Base-by-base conservation (phyloP, 2,329 filamentous ascomycete genomes). In the Exophiala spinifera region DNA sequence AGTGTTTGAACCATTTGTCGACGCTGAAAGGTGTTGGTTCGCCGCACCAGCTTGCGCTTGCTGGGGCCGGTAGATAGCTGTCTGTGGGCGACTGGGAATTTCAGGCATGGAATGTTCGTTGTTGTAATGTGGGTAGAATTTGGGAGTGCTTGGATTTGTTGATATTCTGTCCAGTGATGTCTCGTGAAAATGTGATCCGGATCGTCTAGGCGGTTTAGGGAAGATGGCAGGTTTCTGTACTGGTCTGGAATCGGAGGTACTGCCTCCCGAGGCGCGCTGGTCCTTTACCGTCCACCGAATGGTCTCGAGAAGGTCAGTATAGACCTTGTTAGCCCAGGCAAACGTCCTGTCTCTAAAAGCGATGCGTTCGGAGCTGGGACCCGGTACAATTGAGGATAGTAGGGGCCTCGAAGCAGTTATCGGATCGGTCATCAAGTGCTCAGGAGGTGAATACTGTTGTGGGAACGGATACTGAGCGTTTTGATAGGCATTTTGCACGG, bases 241-340 rank as follows among this genome's bases (percentile, higher is more conserved):
- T 13, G 73, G 65, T 36, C 75, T 74, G 19, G 73, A 70, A 20
- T 71, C 72, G 51, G 72, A 7, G 51, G 60, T 67, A 55, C 61
- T 64, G 57, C 75, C 84, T 15, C 51, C 46, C 28, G 23, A 37
- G 4, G 37, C 21, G 19, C 72, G 71, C 56, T 71, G 70, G 34
- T 72, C 76, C 49, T 82, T 78, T 57, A 43, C 48, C 13, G 49
- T 55, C 28, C 46, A 43, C 40, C 87, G 83, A 5, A 88, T 74
- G 60, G 82, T 83, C 8, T 82, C 73, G 3, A 91, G 72, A 6
- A 92, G 77, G 59, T 89, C 85, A 45, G 87, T 76, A 69, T 91
- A 91, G 28, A 85, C 80, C 61, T 79, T 78, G 67, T 91, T 85
- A n/a, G 87, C 88, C 72, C 84, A 85, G 13, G 80, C 75, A 20